A percentile compares a stretch with the other conserved stretches of the same genome.
Evolutionary conservation across 2,329 filamentous ascomycete species (phyloP).

Genomic region (Cercospora citrullina): DNA sequence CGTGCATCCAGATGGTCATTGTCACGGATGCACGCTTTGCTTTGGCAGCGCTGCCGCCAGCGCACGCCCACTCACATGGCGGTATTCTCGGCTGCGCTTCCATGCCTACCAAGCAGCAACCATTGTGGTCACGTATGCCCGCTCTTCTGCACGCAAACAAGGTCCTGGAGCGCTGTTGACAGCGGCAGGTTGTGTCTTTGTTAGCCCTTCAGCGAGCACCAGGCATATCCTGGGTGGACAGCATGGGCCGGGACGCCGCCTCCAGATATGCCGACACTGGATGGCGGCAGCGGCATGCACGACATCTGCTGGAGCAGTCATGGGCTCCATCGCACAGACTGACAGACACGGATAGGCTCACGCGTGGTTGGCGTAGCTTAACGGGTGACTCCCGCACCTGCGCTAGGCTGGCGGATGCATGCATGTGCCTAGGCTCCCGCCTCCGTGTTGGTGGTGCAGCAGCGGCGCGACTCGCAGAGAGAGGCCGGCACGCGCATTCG

Average conservation of each 20-base stretch:
- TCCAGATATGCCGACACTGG: slow-evolving; percentile 22
- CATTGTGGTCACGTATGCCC: slow-evolving; percentile 27
- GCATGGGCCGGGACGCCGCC: slow-evolving; percentile 23
- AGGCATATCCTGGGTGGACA: slow-evolving; percentile 26
- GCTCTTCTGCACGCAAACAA: slow-evolving; percentile 29
- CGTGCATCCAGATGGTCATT: slow-evolving; percentile 30
- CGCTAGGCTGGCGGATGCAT: slow-evolving; percentile 19
- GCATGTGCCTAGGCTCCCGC: slow-evolving; percentile 27
- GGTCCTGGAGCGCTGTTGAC: slow-evolving; percentile 24
- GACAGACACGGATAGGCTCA: slow-evolving; percentile 16
- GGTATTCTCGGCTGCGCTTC: slow-evolving; percentile 25
- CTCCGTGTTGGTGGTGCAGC: slow-evolving; percentile 18
- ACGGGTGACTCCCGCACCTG: slow-evolving; percentile 24
- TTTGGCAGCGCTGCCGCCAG: slow-evolving; percentile 30
- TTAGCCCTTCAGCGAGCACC: slow-evolving; percentile 21
- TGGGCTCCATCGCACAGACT: slow-evolving; percentile 18
- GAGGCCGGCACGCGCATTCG: slow-evolving; percentile 13
- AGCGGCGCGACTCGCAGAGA: slow-evolving; percentile 19
- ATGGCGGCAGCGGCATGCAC: slow-evolving; percentile 26
- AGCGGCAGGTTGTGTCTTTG: slow-evolving; percentile 29
- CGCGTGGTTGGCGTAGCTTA: slow-evolving; percentile 25
- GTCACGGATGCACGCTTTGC: slow-evolving; percentile 33
- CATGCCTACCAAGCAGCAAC: slow-evolving; percentile 22
- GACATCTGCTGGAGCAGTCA: slow-evolving; percentile 27
- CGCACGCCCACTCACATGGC: slow-evolving; percentile 33